Percentiles rank a stretch among this genome's conserved stretches.
Conservation (phyloP, 352 stramenopile species). For the Phytophthora sansomeana region DNA sequence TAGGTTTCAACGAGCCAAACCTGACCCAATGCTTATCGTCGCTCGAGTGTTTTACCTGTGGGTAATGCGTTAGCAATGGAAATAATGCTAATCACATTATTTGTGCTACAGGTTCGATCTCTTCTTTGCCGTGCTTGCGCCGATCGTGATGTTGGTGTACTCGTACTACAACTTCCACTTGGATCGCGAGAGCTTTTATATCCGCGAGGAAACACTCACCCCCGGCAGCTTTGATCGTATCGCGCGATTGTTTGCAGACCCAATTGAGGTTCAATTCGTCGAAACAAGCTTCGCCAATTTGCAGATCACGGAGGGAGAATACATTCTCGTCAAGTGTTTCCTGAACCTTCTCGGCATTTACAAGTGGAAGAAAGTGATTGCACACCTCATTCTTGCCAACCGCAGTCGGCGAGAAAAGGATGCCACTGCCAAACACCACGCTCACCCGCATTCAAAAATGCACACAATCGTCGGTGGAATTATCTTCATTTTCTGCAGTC, state of each 20-base stretch:
- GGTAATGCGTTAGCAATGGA: background rate
- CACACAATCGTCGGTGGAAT: slow-evolving; percentile 46
- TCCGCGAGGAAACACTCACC: slow-evolving; percentile 35
- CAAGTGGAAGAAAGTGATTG: slow-evolving; percentile 61
- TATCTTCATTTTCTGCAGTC: slow-evolving; percentile 50
- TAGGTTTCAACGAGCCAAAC: slow-evolving; percentile 48
- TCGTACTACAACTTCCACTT: slow-evolving; percentile 50
- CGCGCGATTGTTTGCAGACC: slow-evolving; percentile 45
- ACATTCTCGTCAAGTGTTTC: slow-evolving; percentile 49
- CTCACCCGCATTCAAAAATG: slow-evolving; percentile 28
- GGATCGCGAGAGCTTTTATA: slow-evolving; percentile 43
- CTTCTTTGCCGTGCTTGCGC: slow-evolving; percentile 63
- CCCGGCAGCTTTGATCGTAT: slow-evolving; percentile 48
- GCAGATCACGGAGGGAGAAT: slow-evolving; percentile 38
- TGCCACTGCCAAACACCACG: slow-evolving; percentile 3
- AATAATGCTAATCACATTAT: background rate
- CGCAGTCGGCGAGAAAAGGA: slow-evolving; percentile 27
- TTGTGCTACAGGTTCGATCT: slow-evolving; percentile 45
- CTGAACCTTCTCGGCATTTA: slow-evolving; percentile 53
- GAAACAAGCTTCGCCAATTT: slow-evolving; percentile 44
- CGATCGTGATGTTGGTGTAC: slow-evolving; percentile 51
- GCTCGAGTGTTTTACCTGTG: slow-evolving; percentile 54
- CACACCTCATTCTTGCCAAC: slow-evolving; percentile 40
- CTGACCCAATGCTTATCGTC: slow-evolving; percentile 41
- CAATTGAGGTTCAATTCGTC: slow-evolving; percentile 46